A percentile compares a stretch with the other conserved stretches of the same genome.
Conservation (phyloP, 2,329 filamentous ascomycete genomes). For the Dactylellina drechsleri region DNA sequence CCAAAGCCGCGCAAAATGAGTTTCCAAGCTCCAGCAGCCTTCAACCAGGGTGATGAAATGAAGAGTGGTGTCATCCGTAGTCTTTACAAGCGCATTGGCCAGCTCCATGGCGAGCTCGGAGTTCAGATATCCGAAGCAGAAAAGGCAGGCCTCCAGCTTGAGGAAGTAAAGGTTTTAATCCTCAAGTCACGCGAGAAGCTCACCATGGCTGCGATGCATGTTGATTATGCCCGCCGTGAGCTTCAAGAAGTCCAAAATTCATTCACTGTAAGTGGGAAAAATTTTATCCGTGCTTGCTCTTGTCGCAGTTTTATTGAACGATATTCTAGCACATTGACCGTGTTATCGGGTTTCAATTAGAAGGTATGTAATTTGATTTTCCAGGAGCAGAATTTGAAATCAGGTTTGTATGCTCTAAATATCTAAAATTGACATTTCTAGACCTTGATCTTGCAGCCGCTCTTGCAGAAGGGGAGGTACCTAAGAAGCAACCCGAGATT, state of each 20-base stretch:
- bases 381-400: no score
- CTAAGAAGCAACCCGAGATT: neutral
- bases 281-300: no score
- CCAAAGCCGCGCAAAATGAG: slow-evolving; percentile 3
- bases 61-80: slow-evolving; percentile 20
- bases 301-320: no score
- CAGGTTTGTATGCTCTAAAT: no score
- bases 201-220: slow-evolving; percentile 12
- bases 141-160: slow-evolving; percentile 18
- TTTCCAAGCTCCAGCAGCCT: slow-evolving; percentile 9
- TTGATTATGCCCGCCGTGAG: slow-evolving; percentile 14
- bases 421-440: no score
- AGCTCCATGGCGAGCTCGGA: slow-evolving; percentile 13
- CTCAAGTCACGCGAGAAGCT: slow-evolving; percentile 18
- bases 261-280: neutral
- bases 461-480: no score
- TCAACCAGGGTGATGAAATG: slow-evolving; percentile 22
- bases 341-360: no score
- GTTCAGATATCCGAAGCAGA: slow-evolving; percentile 18
- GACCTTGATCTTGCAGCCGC: no score
- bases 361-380: no score
- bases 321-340: no score
- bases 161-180: slow-evolving; percentile 7
- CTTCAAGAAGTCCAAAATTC: slow-evolving; percentile 14
- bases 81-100: slow-evolving; percentile 25